A percentile compares a stretch with the other conserved stretches of the same genome.
phyloP scores from a whole-genome alignment of 768 basidiomycete species.

The Antrodiella citrinella region DNA sequence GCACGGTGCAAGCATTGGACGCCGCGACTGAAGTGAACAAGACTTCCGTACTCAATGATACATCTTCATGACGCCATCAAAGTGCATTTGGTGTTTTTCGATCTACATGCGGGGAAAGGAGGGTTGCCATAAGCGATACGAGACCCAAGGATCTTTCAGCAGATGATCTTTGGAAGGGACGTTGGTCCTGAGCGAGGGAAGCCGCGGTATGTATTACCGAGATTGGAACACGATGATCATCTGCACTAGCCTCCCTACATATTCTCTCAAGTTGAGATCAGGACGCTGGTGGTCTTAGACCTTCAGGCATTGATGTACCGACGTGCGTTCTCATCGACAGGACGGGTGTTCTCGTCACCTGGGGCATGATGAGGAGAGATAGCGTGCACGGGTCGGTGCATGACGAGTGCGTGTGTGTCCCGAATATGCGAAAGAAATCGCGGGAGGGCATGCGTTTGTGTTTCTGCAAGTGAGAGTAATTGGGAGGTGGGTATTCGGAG shows the following conservation, averaged over 20 bases:
- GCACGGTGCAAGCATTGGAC: too few species aligned
- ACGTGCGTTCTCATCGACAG: too few species aligned
- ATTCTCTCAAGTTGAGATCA: not conserved
- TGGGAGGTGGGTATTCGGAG: not conserved
- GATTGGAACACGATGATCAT: not conserved
- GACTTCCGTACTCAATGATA: too few species aligned
- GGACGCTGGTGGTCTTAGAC: not conserved
- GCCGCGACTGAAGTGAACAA: too few species aligned
- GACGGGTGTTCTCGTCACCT: too few species aligned
- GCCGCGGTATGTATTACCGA: not conserved
- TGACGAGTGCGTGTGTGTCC: not conserved
- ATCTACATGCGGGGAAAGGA: not conserved
- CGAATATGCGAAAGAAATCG: not conserved
- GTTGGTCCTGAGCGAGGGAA: too few species aligned
- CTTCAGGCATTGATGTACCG: not conserved
- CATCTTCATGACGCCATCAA: not conserved
- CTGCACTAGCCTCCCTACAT: not conserved
- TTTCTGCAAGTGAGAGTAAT: not conserved
- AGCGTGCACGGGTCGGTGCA: not conserved
- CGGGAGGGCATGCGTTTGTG: not conserved
- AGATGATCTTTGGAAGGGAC: too few species aligned
- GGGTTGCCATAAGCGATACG: too few species aligned
- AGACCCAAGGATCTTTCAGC: too few species aligned
- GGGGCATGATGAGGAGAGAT: not conserved
- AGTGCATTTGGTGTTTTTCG: not conserved